Evolutionary conservation across 805 yeast genomes (phyloP), one percentile per base, ranked within the genome.

Genomic region (Barnettozyma siamensis): DNA sequence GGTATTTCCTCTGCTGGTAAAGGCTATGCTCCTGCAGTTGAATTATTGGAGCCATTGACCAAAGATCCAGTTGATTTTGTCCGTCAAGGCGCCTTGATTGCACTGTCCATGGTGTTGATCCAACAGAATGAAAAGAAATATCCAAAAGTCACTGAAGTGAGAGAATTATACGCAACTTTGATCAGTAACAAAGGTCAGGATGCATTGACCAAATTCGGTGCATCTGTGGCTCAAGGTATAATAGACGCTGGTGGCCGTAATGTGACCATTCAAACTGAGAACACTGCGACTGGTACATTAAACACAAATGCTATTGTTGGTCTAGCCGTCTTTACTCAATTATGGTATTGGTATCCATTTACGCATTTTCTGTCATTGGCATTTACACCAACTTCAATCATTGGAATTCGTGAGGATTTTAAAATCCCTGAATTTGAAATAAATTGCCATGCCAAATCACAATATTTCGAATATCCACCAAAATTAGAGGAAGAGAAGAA

Each of bases 201-300:
- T 65, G 95, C 96, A 3, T 75, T 93, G 64, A 96, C 98, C 31
- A 89, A 88, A 67, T 93, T 91, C 65, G 99, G 99, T 60, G 97
- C 98, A 24, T 87, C 97, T 15, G 68, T 93, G 37, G 91, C 96
- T 12, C 97, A 91, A 68, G 99, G 99, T 63, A 91, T 93, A 49
- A 81, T 93, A 60, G 97, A 93, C 67, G 99, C 98, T 10, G 97
- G 99, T 65, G 99, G 99, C 11, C 80, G 98, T 60, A 93, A 93
- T 56, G 95, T 85, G n/a, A 88, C 98, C 0, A 88, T 93, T 49
- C 84, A 84, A 52, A 70, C 91, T 38, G 97, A 93, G 63, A 87
- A 89, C 61, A 57, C 80, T 19, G 89, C 88, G 51, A 88, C 96
- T 31, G 94, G 88, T 46, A 88, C 95, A 17, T 73, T 93, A 50